Conservation (phyloP, 768 basidiomycete genomes). For the Trametes cinnabarina region DNA sequence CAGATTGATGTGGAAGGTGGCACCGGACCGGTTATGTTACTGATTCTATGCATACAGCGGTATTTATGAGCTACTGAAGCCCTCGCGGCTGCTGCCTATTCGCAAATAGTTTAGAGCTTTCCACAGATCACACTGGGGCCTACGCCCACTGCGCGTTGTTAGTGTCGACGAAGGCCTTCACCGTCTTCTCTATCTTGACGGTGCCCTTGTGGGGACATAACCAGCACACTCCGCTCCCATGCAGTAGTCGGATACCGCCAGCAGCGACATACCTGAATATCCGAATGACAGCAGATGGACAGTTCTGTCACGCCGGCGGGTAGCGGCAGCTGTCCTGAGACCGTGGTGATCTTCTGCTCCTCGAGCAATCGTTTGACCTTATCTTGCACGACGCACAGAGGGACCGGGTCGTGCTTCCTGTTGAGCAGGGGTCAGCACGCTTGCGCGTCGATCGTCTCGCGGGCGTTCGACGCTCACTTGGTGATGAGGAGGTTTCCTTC, state of each 20-base stretch:
- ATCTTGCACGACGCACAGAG: slow-evolving; percentile 39
- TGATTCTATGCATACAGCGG: too few species aligned
- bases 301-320: slow-evolving; percentile 46
- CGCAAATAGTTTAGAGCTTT: not conserved
- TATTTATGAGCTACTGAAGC: too few species aligned
- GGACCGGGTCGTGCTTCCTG: slow-evolving; percentile 52
- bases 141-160: slow-evolving; percentile 35
- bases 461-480: slow-evolving; percentile 36
- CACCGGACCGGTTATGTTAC: too few species aligned
- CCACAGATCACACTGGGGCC: not conserved
- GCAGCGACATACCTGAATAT: slow-evolving; percentile 46
- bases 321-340: slow-evolving; percentile 42
- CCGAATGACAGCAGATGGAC: slow-evolving; percentile 65
- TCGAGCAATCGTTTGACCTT: slow-evolving; percentile 47
- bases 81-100: too few species aligned
- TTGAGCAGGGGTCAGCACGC: not conserved
- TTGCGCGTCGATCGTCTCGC: not conserved
- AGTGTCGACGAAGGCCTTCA: slow-evolving; percentile 55
- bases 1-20: too few species aligned
- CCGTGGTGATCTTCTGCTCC: slow-evolving; percentile 48
- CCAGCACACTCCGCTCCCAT: not conserved
- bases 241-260: too few species aligned
- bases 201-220: slow-evolving; percentile 40
- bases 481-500: slow-evolving; percentile 61
- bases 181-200: slow-evolving; percentile 48